Base-by-base conservation (phyloP, 2,329 filamentous ascomycete species). In the Talaromyces atroroseus region DNA sequence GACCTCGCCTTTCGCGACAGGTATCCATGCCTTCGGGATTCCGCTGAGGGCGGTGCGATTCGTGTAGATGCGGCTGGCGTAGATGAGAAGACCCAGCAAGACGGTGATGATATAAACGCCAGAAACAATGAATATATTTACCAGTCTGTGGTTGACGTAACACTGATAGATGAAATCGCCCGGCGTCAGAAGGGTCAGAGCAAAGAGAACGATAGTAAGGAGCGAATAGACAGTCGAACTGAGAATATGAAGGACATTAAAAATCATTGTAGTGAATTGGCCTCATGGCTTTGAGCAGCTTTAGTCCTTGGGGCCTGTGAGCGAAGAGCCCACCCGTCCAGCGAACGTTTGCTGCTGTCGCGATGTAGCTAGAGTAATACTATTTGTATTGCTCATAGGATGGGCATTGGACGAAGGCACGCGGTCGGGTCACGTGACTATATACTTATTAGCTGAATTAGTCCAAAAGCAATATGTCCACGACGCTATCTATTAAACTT, bases 1-100 rank as follows among this genome's bases (percentile, higher is more conserved):
- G 46, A 96, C 82, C 68, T 96, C 91, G 61, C 87, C 88, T 68
- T 90, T 89, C 64, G 94, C 90, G 60, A 96, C 80, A 0, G 92
- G 92, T 16, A 96, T 82, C 82, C 89, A 95, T 54, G 83, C 78
- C 71, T 92, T 94, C 1, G 94, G 94, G 58, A 99, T 96, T 3
- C 84, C 86, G 18, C 86, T 83, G 8, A 97, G 80, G 8, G 89
- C 85, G 47, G 82, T 88, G 60, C 89, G 85, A 66, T 90, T 95
- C 53, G 92, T 89, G 73, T 92, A 96, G 20, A 96, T 82, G n/a
- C 94, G 82, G 53, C 85, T 83, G 55, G 86, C 82, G 71, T 95
- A 96, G 65, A 96, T 83, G 64, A 95, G 84, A 46, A 83, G 72
- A 45, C 90, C 82, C 53, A 91, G 74, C 47, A 89, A 60, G 47